A percentile compares a stretch with the other conserved stretches of the same genome.
phyloP scores from a whole-genome alignment of 345 rosid species.

The Pelargonium nanum region DNA sequence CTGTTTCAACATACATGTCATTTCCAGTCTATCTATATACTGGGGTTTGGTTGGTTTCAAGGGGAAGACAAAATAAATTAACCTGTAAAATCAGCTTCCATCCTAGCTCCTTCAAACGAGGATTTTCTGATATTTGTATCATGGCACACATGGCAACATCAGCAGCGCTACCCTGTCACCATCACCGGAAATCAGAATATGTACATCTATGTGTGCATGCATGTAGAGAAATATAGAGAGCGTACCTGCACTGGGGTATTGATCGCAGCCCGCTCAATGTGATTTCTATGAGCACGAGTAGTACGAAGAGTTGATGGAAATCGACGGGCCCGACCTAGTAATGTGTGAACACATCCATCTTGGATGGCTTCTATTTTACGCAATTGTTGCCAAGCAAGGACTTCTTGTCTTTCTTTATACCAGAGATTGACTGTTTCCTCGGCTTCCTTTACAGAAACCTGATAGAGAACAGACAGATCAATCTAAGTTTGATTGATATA shows the following conservation, averaged over 20 bases:
- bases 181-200: slow-evolving; percentile 2
- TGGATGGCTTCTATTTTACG: slow-evolving; percentile 56
- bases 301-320: slow-evolving; percentile 36
- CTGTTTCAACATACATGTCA: slow-evolving; percentile 28
- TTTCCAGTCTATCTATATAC: neutral
- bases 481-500: neutral
- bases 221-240: slow-evolving; percentile 5
- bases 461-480: slow-evolving; percentile 4
- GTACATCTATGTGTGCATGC: neutral
- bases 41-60: neutral
- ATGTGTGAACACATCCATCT: slow-evolving; percentile 45
- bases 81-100: slow-evolving; percentile 95
- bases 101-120: slow-evolving; percentile 53
- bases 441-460: slow-evolving; percentile 85
- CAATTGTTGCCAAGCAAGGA: slow-evolving; percentile 65
- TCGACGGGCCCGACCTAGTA: slow-evolving; percentile 70
- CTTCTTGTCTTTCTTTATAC: slow-evolving; percentile 89
- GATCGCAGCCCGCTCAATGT: slow-evolving; percentile 82
- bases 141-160: slow-evolving; percentile 98
- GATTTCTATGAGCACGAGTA: slow-evolving; percentile 37
- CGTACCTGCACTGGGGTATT: slow-evolving; percentile 92
- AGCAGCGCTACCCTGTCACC: slow-evolving; percentile 90
- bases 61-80: slow-evolving; percentile 7
- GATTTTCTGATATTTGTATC: slow-evolving; percentile 65
- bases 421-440: slow-evolving; percentile 72